A percentile compares a stretch with the other conserved stretches of the same genome.
Evolutionary conservation across 2,329 filamentous ascomycete genomes (phyloP).

Genomic region (Thelonectria discophora): DNA sequence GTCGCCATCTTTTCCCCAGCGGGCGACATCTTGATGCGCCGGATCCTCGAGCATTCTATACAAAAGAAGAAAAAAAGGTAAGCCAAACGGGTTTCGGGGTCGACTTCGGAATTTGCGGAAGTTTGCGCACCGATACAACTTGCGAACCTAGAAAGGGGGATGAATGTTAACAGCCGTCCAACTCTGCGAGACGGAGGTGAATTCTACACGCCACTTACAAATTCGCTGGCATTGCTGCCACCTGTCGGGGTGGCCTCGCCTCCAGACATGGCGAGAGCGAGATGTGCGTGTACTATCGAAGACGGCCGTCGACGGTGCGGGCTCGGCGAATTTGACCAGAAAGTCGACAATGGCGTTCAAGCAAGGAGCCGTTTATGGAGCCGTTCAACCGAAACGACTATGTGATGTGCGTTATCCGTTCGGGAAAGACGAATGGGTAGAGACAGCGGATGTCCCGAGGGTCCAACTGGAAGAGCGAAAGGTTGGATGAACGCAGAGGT

Average conservation of each 20-base stretch:
- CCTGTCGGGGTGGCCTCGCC: slow-evolving; percentile 49
- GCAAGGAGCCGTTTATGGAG: slow-evolving; percentile 25
- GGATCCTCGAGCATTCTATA: slow-evolving; percentile 90
- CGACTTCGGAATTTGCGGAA: slow-evolving; percentile 26
- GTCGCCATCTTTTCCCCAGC: slow-evolving; percentile 94
- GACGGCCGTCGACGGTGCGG: slow-evolving; percentile 10
- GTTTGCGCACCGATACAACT: slow-evolving; percentile 86
- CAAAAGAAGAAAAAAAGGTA: slow-evolving; percentile 25
- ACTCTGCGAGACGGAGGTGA: neutral
- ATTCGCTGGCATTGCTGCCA: slow-evolving; percentile 90
- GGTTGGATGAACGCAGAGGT: slow-evolving; percentile 15
- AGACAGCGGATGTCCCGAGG: neutral
- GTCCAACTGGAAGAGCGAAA: slow-evolving; percentile 9
- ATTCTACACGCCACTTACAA: slow-evolving; percentile 70
- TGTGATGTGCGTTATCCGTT: slow-evolving; percentile 21
- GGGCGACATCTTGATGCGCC: slow-evolving; percentile 88
- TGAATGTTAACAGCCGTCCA: slow-evolving; percentile 41
- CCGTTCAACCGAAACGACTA: slow-evolving; percentile 33
- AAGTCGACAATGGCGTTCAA: slow-evolving; percentile 20
- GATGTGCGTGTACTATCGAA: slow-evolving; percentile 12
- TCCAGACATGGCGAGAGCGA: slow-evolving; percentile 45
- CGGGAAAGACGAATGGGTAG: slow-evolving; percentile 1
- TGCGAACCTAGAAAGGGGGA: slow-evolving; percentile 76
- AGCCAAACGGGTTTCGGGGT: slow-evolving; percentile 12
- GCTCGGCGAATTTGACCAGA: slow-evolving; percentile 11